These are phyloP conservation scores for Rhynchospora breviuscula DNA, from an alignment of 176 grass and related monocot species.

Conservation along the genomic window DNA sequence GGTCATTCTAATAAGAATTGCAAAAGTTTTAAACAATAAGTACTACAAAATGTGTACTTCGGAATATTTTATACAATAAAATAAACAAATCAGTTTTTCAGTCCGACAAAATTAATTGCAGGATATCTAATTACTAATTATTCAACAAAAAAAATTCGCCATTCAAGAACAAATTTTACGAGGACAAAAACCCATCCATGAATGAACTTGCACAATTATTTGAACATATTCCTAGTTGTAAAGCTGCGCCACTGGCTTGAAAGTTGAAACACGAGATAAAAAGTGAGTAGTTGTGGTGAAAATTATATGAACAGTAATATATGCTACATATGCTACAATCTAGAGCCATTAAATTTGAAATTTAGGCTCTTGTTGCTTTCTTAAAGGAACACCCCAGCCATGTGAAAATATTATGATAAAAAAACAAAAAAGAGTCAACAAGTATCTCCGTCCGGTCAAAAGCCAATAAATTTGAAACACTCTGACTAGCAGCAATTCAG, in stretches of 20 bases:
- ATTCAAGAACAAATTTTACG: background rate
- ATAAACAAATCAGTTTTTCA: no score
- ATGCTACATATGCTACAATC: background rate
- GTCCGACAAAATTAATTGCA: background rate
- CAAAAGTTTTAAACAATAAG: no score
- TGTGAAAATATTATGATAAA: background rate
- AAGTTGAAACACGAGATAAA: background rate
- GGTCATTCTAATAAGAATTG: no score
- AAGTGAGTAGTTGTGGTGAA: background rate
- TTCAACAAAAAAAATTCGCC: background rate
- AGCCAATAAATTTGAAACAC: conserved; percentile 18
- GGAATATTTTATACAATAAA: no score
- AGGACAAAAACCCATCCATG: background rate
- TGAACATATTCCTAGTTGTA: background rate
- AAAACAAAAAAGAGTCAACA: conserved; percentile 18
- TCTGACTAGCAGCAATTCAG: background rate
- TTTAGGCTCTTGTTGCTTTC: conserved; percentile 24
- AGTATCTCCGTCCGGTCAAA: conserved; percentile 20
- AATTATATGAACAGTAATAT: background rate
- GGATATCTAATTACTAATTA: background rate
- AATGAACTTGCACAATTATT: conserved; percentile 1
- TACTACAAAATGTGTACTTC: no score
- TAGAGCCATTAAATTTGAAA: conserved; percentile 13
- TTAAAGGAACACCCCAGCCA: conserved; percentile 12
- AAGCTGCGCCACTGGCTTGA: background rate